Base-by-base conservation (phyloP, 495 filamentous ascomycete genomes). In the Neurospora tetrasperma region DNA sequence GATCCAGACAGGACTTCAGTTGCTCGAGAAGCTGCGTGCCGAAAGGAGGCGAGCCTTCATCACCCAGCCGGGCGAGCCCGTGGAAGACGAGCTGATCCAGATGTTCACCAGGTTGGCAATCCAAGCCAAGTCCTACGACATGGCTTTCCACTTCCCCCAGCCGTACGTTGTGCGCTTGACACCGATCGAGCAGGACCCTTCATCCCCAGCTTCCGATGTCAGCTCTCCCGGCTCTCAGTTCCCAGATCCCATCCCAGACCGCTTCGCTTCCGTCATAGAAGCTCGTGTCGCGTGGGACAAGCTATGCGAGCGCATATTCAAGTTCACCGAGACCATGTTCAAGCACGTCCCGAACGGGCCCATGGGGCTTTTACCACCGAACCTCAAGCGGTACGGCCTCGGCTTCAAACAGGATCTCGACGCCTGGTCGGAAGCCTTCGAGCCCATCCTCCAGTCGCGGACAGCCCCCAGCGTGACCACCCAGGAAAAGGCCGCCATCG, bases 91-190 rank as follows among this genome's bases (percentile, higher is more conserved):
- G 74, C 83, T 88, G 68, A 82, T 86, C 35, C 85, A 87, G 23
- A 88, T 88, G 82, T 88, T 88, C 72, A 87, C 85, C 14, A 81
- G 86, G 14, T 81, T 88, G 9, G 86, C 85, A 14, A 88, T 88
- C 62, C 86, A 88, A 75, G 86, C 86, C 42, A 88, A 88, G 72
- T 87, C 86, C 31, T 88, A 88, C 78, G 86, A 88, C 75, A 85
- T 88, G 84, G 86, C 86, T 66, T 88, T 88, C 79, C 86, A 88
- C 73, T 88, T 88, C 71, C 86, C 86, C n/a, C 81, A 86, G 18
- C 86, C 86, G 18, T 86, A 79, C 43, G 85, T 88, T 6, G 86
- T 88, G 69, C 83, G 83, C 14, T 80, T 88, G n/a, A 84, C 82
- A 11, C 79, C 82, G 5, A 74, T 78, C 20, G 72, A 73, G 71